Base-by-base conservation (phyloP, 495 filamentous ascomycete genomes). In the Aeminium ludgeri region DNA sequence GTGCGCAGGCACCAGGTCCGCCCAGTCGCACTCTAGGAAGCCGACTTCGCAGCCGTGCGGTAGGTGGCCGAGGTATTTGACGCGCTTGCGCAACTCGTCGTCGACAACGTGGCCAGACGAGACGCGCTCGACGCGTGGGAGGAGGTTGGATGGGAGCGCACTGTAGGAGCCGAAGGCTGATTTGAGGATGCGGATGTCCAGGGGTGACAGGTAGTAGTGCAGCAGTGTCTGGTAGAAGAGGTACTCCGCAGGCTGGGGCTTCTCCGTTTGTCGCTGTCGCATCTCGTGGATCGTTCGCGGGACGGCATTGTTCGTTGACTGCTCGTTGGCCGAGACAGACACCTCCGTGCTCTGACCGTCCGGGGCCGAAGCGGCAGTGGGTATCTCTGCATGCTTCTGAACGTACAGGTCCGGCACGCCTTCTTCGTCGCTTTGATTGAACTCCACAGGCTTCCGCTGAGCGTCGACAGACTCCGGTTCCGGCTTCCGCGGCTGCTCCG, bases 1-100 rank as follows among this genome's bases (percentile, higher is more conserved):
- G 34, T 86, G 82, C 1, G 74, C 67, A 5, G 70, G 61, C 13
- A 97, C 83, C 12, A 86, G 73, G 48, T 93, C 89, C 1, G 84
- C 84, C 89, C 89, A 97, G 56, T 97, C 85, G 51, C 89, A 97
- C 59, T 96, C 89, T 0, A 97, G 63, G 52, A 96, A 96, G 48
- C 70, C 82, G 30, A 96, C 83, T 45, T 94, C 82, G 58, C 87
- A 95, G 2, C 89, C 89, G 40, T 85, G 73, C 0, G 89, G 89
- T 11, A 97, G 70, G 56, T 97, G 89, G 6, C 77, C 76, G 1
- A 97, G 69, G 51, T 96, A 97, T 57, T 89, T 94, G 25, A 82
- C 73, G 38, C 84, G 72, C 58, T 80, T 83, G 30, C 89, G 74
- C 27, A 95, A 62, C 20, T 82, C 79, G 50, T 95, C 86, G 50